Conservation (phyloP, 768 basidiomycete species). For the Panus rudis region DNA sequence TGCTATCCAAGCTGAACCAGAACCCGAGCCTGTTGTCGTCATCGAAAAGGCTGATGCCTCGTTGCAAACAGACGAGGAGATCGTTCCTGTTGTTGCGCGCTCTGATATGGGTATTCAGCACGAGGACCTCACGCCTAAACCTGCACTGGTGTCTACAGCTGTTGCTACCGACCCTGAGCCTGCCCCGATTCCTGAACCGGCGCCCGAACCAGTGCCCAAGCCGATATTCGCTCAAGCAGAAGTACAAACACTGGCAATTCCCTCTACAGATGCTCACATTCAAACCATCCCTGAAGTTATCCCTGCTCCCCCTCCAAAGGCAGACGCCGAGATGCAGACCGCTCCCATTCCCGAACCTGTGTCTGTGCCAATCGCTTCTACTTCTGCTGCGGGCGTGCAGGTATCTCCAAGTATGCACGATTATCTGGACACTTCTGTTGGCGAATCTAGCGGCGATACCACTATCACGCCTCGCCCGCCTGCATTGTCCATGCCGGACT, state of each 20-base stretch:
- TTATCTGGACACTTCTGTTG: slow-evolving; percentile 8
- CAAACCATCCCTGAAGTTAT: slow-evolving; percentile 20
- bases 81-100: slow-evolving; percentile 22
- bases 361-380: not conserved
- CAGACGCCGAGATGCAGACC: slow-evolving; percentile 17
- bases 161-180: slow-evolving; percentile 15
- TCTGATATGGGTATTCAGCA: slow-evolving; percentile 52
- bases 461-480: slow-evolving; percentile 18
- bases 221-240: slow-evolving; percentile 22
- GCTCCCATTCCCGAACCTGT: not conserved
- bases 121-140: slow-evolving; percentile 21
- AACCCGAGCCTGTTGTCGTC: slow-evolving; percentile 16
- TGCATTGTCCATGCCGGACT: slow-evolving; percentile 10
- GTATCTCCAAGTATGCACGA: not conserved
- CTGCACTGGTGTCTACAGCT: slow-evolving; percentile 12
- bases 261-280: slow-evolving; percentile 27
- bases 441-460: slow-evolving; percentile 25
- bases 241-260: slow-evolving; percentile 30
- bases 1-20: slow-evolving; percentile 28
- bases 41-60: slow-evolving; percentile 18
- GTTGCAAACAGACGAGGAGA: slow-evolving; percentile 26
- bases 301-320: not conserved
- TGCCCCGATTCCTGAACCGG: slow-evolving; percentile 20
- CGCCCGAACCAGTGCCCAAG: not conserved
- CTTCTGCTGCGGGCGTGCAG: not conserved